phyloP scores from a whole-genome alignment of 306 rosid genomes.

The Trifolium fragiferum region DNA sequence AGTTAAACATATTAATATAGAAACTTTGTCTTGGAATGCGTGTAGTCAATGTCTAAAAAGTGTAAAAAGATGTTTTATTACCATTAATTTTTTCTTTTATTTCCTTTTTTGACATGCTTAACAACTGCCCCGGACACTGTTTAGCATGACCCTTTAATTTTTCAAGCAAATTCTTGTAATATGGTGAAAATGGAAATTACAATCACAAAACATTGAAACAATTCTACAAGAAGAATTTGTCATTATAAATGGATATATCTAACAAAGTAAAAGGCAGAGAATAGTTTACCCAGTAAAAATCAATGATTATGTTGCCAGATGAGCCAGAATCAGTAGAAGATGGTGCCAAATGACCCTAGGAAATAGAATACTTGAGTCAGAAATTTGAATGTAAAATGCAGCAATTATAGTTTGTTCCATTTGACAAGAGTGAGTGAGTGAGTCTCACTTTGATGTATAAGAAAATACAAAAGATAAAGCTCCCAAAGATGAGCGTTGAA shows the following conservation, averaged over 20 bases:
- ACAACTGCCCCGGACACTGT: too few relatives aligned
- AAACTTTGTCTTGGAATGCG: too few relatives aligned
- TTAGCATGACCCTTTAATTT: too few relatives aligned
- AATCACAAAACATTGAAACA: not conserved
- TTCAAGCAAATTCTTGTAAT: conserved; percentile 7
- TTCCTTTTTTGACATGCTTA: too few relatives aligned
- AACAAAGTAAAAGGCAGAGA: conserved; percentile 34
- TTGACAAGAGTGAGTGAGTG: conserved; percentile 27
- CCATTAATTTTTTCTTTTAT: too few relatives aligned
- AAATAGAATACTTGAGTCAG: conserved; percentile 38
- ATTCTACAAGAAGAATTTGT: conserved; percentile 16
- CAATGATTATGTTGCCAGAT: conserved; percentile 80
- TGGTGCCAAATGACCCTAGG: conserved; percentile 87
- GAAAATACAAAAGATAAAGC: conserved; percentile 84
- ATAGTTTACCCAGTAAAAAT: conserved; percentile 89
- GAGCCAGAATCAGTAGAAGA: conserved; percentile 96
- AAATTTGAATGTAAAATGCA: conserved; percentile 28
- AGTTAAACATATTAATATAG: too few relatives aligned
- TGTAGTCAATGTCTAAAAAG: too few relatives aligned
- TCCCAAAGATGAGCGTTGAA: conserved; percentile 88
- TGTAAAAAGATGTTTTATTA: too few relatives aligned
- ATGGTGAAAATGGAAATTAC: not conserved
- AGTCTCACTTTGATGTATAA: conserved; percentile 88
- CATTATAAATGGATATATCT: conserved; percentile 6
- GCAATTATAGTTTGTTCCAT: conserved; percentile 2